phyloP scores from a whole-genome alignment of 2,329 filamentous ascomycete genomes.

The Talaromyces islandicus region DNA sequence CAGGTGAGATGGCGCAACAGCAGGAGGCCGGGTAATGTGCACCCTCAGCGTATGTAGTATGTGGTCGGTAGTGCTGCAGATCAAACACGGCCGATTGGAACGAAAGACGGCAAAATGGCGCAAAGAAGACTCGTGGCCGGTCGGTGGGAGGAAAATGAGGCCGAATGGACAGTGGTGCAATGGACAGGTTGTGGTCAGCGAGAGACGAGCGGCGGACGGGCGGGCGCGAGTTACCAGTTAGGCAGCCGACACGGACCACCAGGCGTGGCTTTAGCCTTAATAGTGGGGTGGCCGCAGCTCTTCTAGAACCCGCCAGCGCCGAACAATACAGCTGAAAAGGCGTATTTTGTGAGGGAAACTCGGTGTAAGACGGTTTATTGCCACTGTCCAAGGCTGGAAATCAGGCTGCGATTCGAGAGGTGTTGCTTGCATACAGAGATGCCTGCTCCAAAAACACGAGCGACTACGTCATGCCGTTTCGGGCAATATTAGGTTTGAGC shows the following conservation, averaged over 20 bases:
- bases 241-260: background rate
- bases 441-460: background rate
- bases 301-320: background rate
- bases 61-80: background rate
- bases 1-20: conserved; percentile 36
- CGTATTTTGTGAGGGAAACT: too few relatives aligned
- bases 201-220: background rate
- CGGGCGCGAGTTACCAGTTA: background rate
- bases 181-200: background rate
- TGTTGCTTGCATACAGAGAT: background rate
- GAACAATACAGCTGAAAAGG: background rate
- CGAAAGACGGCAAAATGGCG: conserved; percentile 33
- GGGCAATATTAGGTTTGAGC: background rate
- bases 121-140: conserved; percentile 47
- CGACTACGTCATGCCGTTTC: background rate
- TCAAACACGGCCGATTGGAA: conserved; percentile 18
- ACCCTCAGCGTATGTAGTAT: conserved; percentile 23
- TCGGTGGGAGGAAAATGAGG: conserved; percentile 24
- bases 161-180: background rate
- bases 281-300: background rate
- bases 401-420: background rate
- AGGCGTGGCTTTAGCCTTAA: background rate
- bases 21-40: conserved; percentile 49
- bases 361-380: background rate
- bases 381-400: background rate